Evolutionary conservation across 306 rosid species (phyloP).

Genomic region (Begonia loranthoides): DNA sequence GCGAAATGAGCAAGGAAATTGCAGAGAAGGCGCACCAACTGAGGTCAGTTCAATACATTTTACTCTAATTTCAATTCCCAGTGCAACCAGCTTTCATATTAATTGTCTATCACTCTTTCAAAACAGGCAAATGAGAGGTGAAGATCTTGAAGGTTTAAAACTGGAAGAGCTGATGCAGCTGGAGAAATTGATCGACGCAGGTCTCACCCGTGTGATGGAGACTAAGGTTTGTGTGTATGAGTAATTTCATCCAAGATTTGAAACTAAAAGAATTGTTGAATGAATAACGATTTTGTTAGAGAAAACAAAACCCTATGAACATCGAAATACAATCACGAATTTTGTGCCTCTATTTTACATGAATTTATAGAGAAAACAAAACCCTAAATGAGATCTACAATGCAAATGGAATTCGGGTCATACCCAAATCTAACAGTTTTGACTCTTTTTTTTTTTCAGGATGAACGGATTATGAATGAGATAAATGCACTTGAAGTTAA

Average conservation of each 20-base stretch:
- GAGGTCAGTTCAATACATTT: constrained; percentile 14
- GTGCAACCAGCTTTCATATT: no score
- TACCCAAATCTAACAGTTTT: no score
- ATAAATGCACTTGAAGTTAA: constrained; percentile 13
- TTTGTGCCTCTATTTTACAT: no score
- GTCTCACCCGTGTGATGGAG: constrained; percentile 20
- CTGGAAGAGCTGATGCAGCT: constrained; percentile 18
- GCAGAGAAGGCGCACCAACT: constrained; percentile 17
- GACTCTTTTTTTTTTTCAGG: constrained; percentile 8
- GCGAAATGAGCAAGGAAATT: constrained; percentile 20
- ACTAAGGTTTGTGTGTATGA: constrained; percentile 16
- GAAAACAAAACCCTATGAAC: no score
- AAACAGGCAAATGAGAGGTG: constrained; percentile 25
- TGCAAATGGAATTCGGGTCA: no score
- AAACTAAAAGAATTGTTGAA: no score
- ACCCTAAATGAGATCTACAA: no score
- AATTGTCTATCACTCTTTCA: no score
- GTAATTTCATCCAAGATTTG: no score
- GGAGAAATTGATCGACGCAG: constrained; percentile 19
- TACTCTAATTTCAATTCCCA: neutral
- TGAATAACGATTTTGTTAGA: no score
- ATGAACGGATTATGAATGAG: constrained; percentile 12
- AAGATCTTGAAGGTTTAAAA: constrained; percentile 22
- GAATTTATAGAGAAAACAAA: no score
- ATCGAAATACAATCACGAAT: no score